These are phyloP conservation scores for Chalciporus chontae DNA, from an alignment of 768 basidiomycete genomes.

Conservation along the genomic window DNA sequence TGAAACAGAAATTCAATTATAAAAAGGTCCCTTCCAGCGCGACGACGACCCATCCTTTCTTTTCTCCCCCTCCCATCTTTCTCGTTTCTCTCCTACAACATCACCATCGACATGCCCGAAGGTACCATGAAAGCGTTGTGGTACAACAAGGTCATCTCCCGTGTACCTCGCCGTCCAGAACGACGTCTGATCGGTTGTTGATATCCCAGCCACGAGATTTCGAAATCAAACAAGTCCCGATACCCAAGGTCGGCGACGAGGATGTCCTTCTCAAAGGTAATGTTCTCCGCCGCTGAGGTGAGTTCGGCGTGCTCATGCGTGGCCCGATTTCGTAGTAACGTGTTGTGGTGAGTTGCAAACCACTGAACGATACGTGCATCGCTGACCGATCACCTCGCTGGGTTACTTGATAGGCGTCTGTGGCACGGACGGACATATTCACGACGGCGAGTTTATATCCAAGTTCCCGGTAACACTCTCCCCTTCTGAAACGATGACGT, in stretches of 20 bases:
- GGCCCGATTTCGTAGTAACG: slow-evolving; percentile 28
- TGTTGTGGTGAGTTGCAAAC: slow-evolving; percentile 37
- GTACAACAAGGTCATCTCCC: slow-evolving; percentile 54
- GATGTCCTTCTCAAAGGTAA: slow-evolving; percentile 75
- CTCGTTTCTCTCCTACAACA: neutral
- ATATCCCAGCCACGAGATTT: slow-evolving; percentile 58
- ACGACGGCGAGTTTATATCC: slow-evolving; percentile 63
- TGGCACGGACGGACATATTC: slow-evolving; percentile 63
- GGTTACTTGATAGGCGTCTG: slow-evolving; percentile 42
- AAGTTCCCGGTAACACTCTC: slow-evolving; percentile 46
- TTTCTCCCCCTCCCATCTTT: slow-evolving; percentile 1
- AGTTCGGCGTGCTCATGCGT: slow-evolving; percentile 2
- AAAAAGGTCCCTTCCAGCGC: slow-evolving; percentile 11
- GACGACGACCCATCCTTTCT: neutral
- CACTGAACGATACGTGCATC: neutral
- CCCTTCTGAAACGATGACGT: slow-evolving; percentile 17
- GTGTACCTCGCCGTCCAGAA: neutral
- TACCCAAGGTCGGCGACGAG: slow-evolving; percentile 61
- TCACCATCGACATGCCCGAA: slow-evolving; percentile 41
- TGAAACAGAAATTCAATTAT: slow-evolving; percentile 14
- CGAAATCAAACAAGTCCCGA: slow-evolving; percentile 61
- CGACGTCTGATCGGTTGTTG: slow-evolving; percentile 10
- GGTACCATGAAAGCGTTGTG: slow-evolving; percentile 74
- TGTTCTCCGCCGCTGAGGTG: neutral
- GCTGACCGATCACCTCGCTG: neutral